Evolutionary conservation across 257 asterid species (phyloP).

Genomic region (Solanum rostratum): DNA sequence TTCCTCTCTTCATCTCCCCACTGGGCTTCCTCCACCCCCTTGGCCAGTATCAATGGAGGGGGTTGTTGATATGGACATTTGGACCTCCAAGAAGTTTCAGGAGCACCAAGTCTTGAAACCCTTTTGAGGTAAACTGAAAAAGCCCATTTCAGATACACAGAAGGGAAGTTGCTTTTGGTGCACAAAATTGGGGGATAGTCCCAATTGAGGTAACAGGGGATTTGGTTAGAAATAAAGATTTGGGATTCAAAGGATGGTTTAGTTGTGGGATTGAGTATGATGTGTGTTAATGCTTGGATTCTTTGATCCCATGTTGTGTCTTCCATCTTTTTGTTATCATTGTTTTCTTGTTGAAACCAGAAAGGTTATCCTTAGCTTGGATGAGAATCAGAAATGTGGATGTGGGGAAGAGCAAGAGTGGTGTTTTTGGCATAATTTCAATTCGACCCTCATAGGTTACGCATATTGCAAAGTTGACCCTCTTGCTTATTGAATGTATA

Average conservation of each 20-base stretch:
- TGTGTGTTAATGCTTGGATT: conserved; percentile 57
- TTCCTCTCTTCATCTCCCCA: conserved; percentile 68
- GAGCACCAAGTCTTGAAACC: conserved; percentile 37
- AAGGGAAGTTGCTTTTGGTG: conserved; percentile 25
- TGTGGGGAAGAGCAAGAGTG: neutral
- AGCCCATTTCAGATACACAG: conserved; percentile 37
- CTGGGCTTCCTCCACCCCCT: conserved; percentile 63
- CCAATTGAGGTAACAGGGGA: conserved; percentile 90
- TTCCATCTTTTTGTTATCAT: conserved; percentile 28
- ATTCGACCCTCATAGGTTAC: neutral
- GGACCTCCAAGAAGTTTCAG: conserved; percentile 78
- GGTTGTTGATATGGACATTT: conserved; percentile 73
- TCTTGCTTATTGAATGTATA: neutral
- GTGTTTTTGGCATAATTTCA: neutral
- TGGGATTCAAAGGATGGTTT: conserved; percentile 71
- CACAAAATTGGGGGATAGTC: conserved; percentile 91
- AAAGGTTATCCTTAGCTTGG: neutral
- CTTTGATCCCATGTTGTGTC: conserved; percentile 61
- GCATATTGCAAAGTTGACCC: neutral
- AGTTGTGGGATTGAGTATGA: conserved; percentile 51
- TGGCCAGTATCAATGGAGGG: conserved; percentile 51
- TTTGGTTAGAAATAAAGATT: conserved; percentile 51
- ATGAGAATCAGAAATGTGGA: neutral
- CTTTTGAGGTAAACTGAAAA: conserved; percentile 34
- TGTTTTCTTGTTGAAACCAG: neutral